Evolutionary conservation across 768 basidiomycete genomes (phyloP), one percentile per base, ranked within the genome.

Genomic region (Macrocybe gigantea): DNA sequence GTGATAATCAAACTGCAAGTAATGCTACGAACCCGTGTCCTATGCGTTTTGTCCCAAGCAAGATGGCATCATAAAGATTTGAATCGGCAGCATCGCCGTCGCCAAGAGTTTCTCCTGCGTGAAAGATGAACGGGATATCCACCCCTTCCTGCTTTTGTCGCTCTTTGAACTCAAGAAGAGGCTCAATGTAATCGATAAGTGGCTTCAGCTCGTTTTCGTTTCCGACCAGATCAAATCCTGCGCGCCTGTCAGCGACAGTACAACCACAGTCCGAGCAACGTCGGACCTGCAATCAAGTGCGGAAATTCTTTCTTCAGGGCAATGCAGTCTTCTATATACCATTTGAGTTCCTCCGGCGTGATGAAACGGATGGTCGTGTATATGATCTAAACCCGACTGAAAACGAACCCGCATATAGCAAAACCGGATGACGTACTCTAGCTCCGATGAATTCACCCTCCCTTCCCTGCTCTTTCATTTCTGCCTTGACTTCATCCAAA

Each of bases 171-270:
- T 64, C 68, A 5, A 84, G 62, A 5, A 92, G 68, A 7, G 75
- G 75, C 33, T 78, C 74, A 30, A 80, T 60, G 59, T 88, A 89
- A 56, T 85, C 65, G 22, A 72, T 76, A 35, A 88, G 69, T 12
- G 85, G 83, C 36, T 67, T 71, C 15, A 78, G 55, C 5, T 63
- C 64, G 57, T 88, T 81, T 57, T 90, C 87, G 41, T 83, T 72
- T 4, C 87, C 87, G n/a, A 89, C 87, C 13, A 90, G 73, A 65
- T 90, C 88, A 55, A 89, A 91, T 2, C 85, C 86, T 85, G 48
- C 3, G 22, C 7, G 13, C 41, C 40, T 10, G 32, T 36, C 31
- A 53, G 41, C 39, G n/a, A 33, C 10, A 29, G 30, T 5, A 14
- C 9, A 33, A 7, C 12, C 47, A 12, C n/a, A 37, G 38, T 29